These are phyloP conservation scores for Botrytis fragariae DNA, from an alignment of 2,329 filamentous ascomycete species.

Conservation along the genomic window DNA sequence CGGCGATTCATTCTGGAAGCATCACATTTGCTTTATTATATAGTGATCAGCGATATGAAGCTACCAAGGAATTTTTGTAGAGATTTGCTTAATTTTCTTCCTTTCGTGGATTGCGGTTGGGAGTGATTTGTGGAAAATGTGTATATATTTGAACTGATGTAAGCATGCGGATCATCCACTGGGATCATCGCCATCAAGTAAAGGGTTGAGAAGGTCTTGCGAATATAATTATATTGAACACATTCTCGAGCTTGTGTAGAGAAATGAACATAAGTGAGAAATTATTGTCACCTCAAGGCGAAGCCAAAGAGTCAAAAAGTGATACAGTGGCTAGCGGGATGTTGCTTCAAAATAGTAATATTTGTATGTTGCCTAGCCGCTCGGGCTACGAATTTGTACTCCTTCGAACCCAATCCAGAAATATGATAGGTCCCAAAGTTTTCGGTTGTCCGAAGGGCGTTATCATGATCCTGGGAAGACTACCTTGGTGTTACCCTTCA, in stretches of 20 bases:
- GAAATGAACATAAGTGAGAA: background rate
- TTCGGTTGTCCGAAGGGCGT: background rate
- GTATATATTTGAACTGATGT: background rate
- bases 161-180: too few relatives aligned
- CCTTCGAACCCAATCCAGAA: too few relatives aligned
- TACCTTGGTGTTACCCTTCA: background rate
- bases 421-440: background rate
- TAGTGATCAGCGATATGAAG: background rate
- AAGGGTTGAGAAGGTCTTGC: background rate
- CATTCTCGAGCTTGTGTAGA: background rate
- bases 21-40: conserved; percentile 4
- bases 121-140: background rate
- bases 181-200: background rate
- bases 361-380: background rate
- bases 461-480: background rate
- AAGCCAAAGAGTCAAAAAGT: background rate
- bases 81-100: background rate
- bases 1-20: background rate
- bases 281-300: background rate
- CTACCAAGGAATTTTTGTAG: conserved; percentile 1
- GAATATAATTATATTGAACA: background rate
- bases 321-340: background rate
- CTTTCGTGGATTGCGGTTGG: background rate
- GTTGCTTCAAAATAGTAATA: background rate
- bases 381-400: background rate